Percentiles rank a stretch among this genome's conserved stretches.
These are phyloP conservation scores for Vitellaria paradoxa DNA, from an alignment of 179 eudicot genomes.

Conservation along the genomic window DNA sequence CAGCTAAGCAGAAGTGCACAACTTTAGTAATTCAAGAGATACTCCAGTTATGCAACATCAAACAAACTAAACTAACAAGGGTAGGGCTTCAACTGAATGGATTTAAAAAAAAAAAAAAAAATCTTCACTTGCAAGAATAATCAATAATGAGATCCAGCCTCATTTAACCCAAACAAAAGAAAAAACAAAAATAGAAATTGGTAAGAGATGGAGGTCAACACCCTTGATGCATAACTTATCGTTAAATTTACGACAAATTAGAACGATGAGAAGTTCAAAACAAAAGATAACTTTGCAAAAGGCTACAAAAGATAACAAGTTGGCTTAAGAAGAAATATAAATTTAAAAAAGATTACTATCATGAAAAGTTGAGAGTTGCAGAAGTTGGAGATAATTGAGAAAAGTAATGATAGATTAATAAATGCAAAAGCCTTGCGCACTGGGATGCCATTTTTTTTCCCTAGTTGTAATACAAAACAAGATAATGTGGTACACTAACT, in stretches of 20 bases:
- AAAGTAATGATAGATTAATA: neutral
- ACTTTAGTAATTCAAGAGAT: neutral
- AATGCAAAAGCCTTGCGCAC: neutral
- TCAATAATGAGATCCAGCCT: too few species aligned
- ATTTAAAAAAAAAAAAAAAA: too few species aligned
- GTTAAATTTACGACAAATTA: neutral
- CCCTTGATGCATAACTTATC: neutral
- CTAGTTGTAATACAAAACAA: too few species aligned
- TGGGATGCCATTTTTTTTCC: too few species aligned
- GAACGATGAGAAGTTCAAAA: neutral
- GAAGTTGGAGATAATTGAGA: neutral
- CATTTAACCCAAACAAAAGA: neutral
- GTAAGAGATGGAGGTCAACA: neutral
- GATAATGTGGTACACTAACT: too few species aligned
- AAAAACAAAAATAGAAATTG: neutral
- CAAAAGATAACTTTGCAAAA: neutral
- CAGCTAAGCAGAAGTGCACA: constrained; percentile 1
- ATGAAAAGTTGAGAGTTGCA: neutral
- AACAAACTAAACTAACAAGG: neutral
- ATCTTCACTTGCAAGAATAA: too few species aligned
- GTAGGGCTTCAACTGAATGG: too few species aligned
- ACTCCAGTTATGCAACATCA: neutral
- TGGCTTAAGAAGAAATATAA: too few species aligned
- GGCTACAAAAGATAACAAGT: too few species aligned
- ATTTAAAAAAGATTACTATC: neutral